Percentiles rank a stretch among this genome's conserved stretches.
These are phyloP conservation scores for Botryosphaeria agaves DNA, from an alignment of 2,329 filamentous ascomycete genomes.

Conservation along the genomic window DNA sequence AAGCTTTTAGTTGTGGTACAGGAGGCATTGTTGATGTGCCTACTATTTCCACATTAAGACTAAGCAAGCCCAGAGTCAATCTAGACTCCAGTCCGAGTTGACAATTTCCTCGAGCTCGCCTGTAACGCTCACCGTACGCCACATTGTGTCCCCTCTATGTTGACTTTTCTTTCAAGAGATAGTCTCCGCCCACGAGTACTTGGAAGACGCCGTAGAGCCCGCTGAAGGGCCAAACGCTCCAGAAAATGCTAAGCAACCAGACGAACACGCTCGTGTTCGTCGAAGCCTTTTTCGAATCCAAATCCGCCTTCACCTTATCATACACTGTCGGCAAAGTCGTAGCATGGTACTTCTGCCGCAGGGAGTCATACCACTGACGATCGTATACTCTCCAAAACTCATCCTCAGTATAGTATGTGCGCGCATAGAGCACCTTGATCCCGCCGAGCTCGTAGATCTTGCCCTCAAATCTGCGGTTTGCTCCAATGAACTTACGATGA, in stretches of 20 bases:
- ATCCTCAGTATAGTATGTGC: slow-evolving; percentile 48
- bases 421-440: slow-evolving; percentile 54
- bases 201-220: background rate
- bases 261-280: background rate
- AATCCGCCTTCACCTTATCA: slow-evolving; percentile 44
- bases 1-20: too few species aligned
- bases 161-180: slow-evolving; percentile 1
- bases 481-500: slow-evolving; percentile 28
- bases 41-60: too few species aligned
- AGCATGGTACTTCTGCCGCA: slow-evolving; percentile 42
- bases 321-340: slow-evolving; percentile 44
- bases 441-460: slow-evolving; percentile 42
- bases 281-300: slow-evolving; percentile 12
- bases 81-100: too few species aligned
- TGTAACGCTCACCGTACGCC: too few species aligned
- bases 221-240: slow-evolving; percentile 1
- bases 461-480: slow-evolving; percentile 43
- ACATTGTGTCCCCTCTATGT: too few species aligned
- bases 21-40: too few species aligned
- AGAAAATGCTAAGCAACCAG: background rate
- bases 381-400: slow-evolving; percentile 55
- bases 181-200: background rate
- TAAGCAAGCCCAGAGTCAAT: too few species aligned
- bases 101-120: too few species aligned
- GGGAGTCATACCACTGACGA: slow-evolving; percentile 36